Evolutionary conservation across 805 yeast species (phyloP).

Genomic region (Yamadazyma kitorensis): DNA sequence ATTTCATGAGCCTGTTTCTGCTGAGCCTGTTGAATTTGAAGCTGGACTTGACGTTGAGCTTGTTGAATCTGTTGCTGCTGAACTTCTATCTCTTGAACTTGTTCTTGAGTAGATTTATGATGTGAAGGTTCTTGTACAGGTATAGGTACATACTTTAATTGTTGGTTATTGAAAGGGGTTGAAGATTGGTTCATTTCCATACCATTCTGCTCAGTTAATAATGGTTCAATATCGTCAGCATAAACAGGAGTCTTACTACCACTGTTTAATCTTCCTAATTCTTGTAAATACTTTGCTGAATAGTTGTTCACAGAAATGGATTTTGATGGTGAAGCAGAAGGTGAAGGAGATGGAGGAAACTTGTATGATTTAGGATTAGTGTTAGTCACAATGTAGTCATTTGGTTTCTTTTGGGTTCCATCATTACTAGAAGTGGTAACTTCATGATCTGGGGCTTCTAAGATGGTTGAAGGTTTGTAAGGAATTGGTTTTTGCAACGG

Average conservation of each 20-base stretch:
- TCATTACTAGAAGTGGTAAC: neutral
- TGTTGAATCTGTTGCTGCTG: too few relatives aligned
- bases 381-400: conserved; percentile 49
- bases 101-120: too few relatives aligned
- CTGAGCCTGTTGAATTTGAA: conserved; percentile 6
- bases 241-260: conserved; percentile 15
- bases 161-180: conserved; percentile 4
- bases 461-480: conserved; percentile 5
- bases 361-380: conserved; percentile 49
- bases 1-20: conserved; percentile 6
- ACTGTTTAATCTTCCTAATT: conserved; percentile 15
- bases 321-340: conserved; percentile 9
- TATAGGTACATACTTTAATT: conserved; percentile 35
- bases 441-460: conserved; percentile 10
- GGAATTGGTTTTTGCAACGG: conserved; percentile 9
- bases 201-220: conserved; percentile 13
- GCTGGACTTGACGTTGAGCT: too few relatives aligned
- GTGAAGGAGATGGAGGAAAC: conserved; percentile 49
- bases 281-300: conserved; percentile 44
- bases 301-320: conserved; percentile 20
- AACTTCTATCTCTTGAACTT: too few relatives aligned
- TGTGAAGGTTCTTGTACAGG: conserved; percentile 37
- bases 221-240: conserved; percentile 37
- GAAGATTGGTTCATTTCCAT: conserved; percentile 1
- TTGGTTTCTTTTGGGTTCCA: conserved; percentile 10